Evolutionary conservation across 805 yeast genomes (phyloP).

Genomic region (Zygoascus bituminiphila): DNA sequence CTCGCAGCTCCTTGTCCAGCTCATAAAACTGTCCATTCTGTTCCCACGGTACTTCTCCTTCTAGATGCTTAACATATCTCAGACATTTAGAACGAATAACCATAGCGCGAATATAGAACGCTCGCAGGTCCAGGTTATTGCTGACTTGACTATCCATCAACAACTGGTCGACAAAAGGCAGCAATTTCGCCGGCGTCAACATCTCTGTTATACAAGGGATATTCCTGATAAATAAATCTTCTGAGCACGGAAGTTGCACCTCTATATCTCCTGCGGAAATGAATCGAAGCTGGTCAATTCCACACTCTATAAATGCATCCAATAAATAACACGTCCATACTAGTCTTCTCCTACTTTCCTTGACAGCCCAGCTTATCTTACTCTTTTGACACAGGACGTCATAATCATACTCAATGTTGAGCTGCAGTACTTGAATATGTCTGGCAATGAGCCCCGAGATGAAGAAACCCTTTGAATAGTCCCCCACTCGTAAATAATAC

Average conservation of each 20-base stretch:
- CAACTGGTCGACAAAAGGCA: conserved; percentile 7
- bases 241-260: conserved; percentile 13
- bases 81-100: conserved; percentile 8
- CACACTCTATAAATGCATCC: conserved; percentile 13
- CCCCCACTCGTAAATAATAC: conserved; percentile 9
- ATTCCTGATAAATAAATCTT: conserved; percentile 11
- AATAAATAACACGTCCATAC: conserved; percentile 12
- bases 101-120: conserved; percentile 14
- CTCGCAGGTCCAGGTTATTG: conserved; percentile 11
- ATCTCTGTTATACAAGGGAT: conserved; percentile 12
- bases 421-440: conserved; percentile 12
- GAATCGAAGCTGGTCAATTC: conserved; percentile 12
- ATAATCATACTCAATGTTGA: conserved; percentile 12
- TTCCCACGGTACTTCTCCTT: conserved; percentile 11
- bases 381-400: conserved; percentile 8
- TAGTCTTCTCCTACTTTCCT: conserved; percentile 11
- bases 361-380: background rate
- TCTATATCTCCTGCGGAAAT: conserved; percentile 9
- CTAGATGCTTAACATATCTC: conserved; percentile 8
- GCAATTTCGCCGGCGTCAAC: conserved; percentile 6
- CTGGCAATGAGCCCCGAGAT: conserved; percentile 8
- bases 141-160: background rate
- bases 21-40: conserved; percentile 7
- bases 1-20: conserved; percentile 5
- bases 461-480: conserved; percentile 9